Base-by-base conservation (phyloP, 1,284 basidiomycete genomes). In the Meira miltonrushii region DNA sequence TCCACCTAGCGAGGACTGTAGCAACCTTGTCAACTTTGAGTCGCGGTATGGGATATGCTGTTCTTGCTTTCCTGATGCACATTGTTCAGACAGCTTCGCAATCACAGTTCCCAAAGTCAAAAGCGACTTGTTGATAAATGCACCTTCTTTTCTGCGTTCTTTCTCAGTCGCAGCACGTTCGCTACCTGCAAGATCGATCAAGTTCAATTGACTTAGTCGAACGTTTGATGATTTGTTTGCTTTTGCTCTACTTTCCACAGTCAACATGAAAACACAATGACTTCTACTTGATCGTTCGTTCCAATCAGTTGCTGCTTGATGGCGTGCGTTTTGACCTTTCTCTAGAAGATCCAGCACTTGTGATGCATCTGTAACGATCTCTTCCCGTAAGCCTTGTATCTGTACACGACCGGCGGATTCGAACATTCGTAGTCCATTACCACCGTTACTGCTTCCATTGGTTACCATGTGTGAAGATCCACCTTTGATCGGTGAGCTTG, bases 241-340 rank as follows among this genome's bases (percentile, higher is more conserved):
- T 2, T 59, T 53, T 2, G 54, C 48, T 1, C 69, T 60, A 44
- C 67, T 68, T 57, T 71, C 67, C 61, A 79, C 79, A 17, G 82
- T 82, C 41, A 85, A 80, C 1, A 81, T 81, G 60, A 84, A 83
- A 1, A 84, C 82, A 66, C 89, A 91, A 79, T 97, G 94, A 80
- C 88, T 91, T n/a, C 94, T 83, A 68, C 90, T 92, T 80, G 89
- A 92, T 51, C 92, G 82, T 72, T 92, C 90, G 77, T 98, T 98
- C 91, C 93, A 98, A 78, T 98, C 94, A 12, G 94, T 98, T 62
- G 87, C 89, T 0, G 92, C 94, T 7, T 93, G 93, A 66, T 92
- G 84, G 39, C 94, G 81, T 71, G 90, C 89, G 0, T 87, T 86
- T 75, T 94, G 90, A 9, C 94, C 94, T 23, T 89, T 82, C 64